phyloP scores from a whole-genome alignment of 1,139 yeast species.

The Geotrichum carabidarum region DNA sequence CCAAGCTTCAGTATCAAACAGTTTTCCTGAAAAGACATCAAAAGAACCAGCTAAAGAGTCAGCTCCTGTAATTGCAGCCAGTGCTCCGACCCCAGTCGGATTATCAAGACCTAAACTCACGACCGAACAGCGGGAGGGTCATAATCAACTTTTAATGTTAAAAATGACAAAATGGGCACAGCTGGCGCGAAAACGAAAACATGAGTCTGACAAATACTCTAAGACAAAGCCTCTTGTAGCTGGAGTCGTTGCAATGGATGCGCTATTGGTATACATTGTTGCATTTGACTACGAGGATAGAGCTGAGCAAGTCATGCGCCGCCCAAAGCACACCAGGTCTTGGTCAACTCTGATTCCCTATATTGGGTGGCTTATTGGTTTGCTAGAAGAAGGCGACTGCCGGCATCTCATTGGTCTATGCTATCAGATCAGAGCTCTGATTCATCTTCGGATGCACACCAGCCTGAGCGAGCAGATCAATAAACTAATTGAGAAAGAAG shows the following conservation, averaged over 20 bases:
- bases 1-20: background rate
- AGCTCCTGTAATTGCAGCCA: background rate
- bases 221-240: slow-evolving; percentile 28
- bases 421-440: slow-evolving; percentile 37
- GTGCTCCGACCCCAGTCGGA: slow-evolving; percentile 4
- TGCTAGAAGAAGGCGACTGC: slow-evolving; percentile 26
- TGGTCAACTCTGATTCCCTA: slow-evolving; percentile 40
- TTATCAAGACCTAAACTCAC: slow-evolving; percentile 17
- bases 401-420: slow-evolving; percentile 34
- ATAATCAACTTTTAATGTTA: slow-evolving; percentile 26
- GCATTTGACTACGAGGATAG: slow-evolving; percentile 42
- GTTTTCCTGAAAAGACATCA: background rate
- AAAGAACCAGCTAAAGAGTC: background rate
- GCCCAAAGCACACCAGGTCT: slow-evolving; percentile 31
- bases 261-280: slow-evolving; percentile 38
- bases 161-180: slow-evolving; percentile 33
- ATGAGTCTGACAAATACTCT: slow-evolving; percentile 34
- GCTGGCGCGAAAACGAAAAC: slow-evolving; percentile 35
- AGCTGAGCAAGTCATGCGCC: slow-evolving; percentile 28
- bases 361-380: slow-evolving; percentile 29
- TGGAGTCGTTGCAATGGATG: slow-evolving; percentile 34
- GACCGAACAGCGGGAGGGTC: slow-evolving; percentile 29
- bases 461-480: slow-evolving; percentile 17
- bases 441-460: slow-evolving; percentile 33
- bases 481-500: slow-evolving; percentile 4